A percentile compares a stretch with the other conserved stretches of the same genome.
Conservation (phyloP, 148 eudicot genomes). For the Persicaria tinctoria region DNA sequence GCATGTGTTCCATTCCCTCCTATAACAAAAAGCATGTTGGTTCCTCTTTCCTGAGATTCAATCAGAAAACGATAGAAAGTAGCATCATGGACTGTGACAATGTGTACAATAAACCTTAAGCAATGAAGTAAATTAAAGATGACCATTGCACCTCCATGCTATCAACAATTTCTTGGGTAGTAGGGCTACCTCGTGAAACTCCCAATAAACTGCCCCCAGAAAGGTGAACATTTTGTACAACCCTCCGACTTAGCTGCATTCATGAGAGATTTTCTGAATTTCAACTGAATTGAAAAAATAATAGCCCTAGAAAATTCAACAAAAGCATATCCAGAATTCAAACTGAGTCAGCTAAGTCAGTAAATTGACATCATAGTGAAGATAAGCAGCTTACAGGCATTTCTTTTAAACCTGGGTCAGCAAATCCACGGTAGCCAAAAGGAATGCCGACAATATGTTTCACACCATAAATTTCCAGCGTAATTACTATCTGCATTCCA, state of each 20-base stretch:
- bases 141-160: constrained; percentile 61
- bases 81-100: constrained; percentile 3
- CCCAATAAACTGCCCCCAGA: constrained; percentile 98
- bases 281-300: not conserved
- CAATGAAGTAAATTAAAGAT: not conserved
- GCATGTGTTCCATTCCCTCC: constrained; percentile 99
- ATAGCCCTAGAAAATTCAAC: constrained; percentile 2
- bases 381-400: constrained; percentile 60
- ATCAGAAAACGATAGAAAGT: constrained; percentile 12
- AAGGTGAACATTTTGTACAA: constrained; percentile 91
- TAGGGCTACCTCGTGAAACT: constrained; percentile 96
- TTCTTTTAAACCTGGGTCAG: constrained; percentile 53
- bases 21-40: constrained; percentile 93
- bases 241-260: constrained; percentile 76
- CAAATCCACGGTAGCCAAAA: constrained; percentile 94
- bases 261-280: not conserved
- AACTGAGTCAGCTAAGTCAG: not conserved
- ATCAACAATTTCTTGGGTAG: constrained; percentile 74
- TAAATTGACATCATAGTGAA: not conserved
- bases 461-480: constrained; percentile 97
- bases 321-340: not conserved
- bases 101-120: not conserved
- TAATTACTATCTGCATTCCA: constrained; percentile 78
- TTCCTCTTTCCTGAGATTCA: constrained; percentile 73
- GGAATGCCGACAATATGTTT: constrained; percentile 90